These are phyloP conservation scores for Ophiostoma fasciatum DNA, from an alignment of 2,329 filamentous ascomycete genomes.

Conservation along the genomic window DNA sequence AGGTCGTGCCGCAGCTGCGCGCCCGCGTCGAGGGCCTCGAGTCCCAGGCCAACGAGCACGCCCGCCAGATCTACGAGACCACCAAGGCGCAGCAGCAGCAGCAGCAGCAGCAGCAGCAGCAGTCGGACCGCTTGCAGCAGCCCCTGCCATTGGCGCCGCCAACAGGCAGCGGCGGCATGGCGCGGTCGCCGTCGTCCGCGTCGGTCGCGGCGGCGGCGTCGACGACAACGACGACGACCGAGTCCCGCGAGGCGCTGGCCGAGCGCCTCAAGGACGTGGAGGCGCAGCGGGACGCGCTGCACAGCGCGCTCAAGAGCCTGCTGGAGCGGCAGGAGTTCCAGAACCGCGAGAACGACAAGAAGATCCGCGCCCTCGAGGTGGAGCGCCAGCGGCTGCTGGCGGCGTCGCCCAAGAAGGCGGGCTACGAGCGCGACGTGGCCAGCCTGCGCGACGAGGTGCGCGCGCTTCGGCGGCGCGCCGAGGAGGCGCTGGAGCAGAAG, in stretches of 20 bases:
- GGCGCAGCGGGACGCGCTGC: slow-evolving; percentile 81
- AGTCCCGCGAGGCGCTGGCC: slow-evolving; percentile 53
- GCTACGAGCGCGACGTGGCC: slow-evolving; percentile 72
- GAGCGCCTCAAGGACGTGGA: slow-evolving; percentile 87
- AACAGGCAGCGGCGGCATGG: slow-evolving; percentile 15
- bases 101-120: slow-evolving; percentile 13
- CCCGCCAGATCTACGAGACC: slow-evolving; percentile 64
- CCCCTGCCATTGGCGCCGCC: no score
- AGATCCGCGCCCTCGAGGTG: slow-evolving; percentile 57
- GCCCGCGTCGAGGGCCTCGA: slow-evolving; percentile 68
- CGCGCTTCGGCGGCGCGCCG: slow-evolving; percentile 67
- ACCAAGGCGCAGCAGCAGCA: slow-evolving; percentile 82
- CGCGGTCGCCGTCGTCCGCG: slow-evolving; percentile 15
- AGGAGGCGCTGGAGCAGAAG: slow-evolving; percentile 89
- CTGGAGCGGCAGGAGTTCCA: slow-evolving; percentile 77
- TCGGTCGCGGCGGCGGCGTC: slow-evolving; percentile 14
- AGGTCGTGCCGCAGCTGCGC: slow-evolving; percentile 66
- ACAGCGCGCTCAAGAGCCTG: slow-evolving; percentile 71
- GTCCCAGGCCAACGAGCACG: slow-evolving; percentile 54
- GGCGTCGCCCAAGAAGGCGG: slow-evolving; percentile 54
- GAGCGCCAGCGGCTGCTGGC: slow-evolving; percentile 63
- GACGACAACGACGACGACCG: slow-evolving; percentile 19
- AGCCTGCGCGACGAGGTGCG: slow-evolving; percentile 74
- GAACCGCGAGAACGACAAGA: slow-evolving; percentile 70
- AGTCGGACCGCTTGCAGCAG: slow-evolving; percentile 12